These are phyloP conservation scores for Boletellus ananas DNA, from an alignment of 768 basidiomycete species.

Conservation along the genomic window DNA sequence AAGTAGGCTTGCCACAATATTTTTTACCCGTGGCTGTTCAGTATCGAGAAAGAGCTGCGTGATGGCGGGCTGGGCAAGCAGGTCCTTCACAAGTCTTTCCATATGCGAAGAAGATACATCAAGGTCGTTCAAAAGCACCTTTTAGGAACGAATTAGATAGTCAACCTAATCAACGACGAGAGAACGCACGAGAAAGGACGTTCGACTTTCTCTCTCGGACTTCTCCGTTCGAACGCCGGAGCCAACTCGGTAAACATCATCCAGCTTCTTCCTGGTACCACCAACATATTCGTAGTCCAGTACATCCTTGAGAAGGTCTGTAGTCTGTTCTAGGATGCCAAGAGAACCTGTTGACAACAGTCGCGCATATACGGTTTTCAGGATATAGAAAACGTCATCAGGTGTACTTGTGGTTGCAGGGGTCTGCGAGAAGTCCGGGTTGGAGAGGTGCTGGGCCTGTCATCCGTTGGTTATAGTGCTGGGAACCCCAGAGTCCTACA, in stretches of 20 bases:
- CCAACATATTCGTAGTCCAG: conserved; percentile 82
- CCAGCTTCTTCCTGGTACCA: conserved; percentile 80
- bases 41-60: conserved; percentile 62
- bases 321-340: conserved; percentile 51
- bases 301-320: conserved; percentile 62
- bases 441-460: conserved; percentile 86
- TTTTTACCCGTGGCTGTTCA: conserved; percentile 51
- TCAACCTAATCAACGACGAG: neutral
- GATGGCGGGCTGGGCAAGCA: conserved; percentile 51
- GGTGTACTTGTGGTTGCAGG: conserved; percentile 73
- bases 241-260: conserved; percentile 74
- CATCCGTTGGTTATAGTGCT: neutral
- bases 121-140: conserved; percentile 93
- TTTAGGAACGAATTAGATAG: conserved; percentile 2
- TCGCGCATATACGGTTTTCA: conserved; percentile 79
- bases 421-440: conserved; percentile 58
- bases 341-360: conserved; percentile 75
- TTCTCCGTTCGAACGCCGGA: conserved; percentile 62
- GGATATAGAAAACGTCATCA: conserved; percentile 94
- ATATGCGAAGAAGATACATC: conserved; percentile 88
- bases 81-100: conserved; percentile 72
- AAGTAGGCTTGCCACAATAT: conserved; percentile 47
- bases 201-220: conserved; percentile 74
- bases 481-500: neutral
- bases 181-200: conserved; percentile 74